Conservation (phyloP, 75 land plant genomes). For the Sequoiadendron giganteum region DNA sequence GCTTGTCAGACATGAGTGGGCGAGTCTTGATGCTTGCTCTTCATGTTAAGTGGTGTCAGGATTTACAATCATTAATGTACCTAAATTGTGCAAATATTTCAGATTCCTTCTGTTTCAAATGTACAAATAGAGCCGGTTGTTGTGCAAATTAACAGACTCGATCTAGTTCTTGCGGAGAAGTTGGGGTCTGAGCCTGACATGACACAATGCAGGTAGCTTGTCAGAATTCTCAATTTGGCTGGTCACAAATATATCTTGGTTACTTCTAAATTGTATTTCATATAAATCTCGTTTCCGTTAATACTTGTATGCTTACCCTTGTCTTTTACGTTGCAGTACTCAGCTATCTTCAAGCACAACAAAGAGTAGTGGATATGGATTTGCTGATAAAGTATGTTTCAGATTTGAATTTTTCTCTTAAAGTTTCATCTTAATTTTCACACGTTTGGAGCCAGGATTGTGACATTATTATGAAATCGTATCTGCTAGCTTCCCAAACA, state of each 20-base stretch:
- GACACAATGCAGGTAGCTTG: conserved; percentile 38
- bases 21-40: not conserved
- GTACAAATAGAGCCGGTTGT: conserved; percentile 93
- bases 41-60: not conserved
- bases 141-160: conserved; percentile 84
- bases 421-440: not conserved
- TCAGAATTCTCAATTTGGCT: not conserved
- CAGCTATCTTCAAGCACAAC: conserved; percentile 38
- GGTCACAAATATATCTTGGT: not conserved
- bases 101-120: conserved; percentile 92
- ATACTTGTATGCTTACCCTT: not conserved
- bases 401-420: not conserved
- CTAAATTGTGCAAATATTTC: conserved; percentile 10
- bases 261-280: not conserved
- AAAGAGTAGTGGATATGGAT: conserved; percentile 92
- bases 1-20: not conserved
- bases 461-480: not conserved
- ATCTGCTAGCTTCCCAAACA: not conserved
- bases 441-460: not conserved
- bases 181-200: conserved; percentile 30
- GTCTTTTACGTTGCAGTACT: conserved; percentile 30
- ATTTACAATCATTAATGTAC: not conserved
- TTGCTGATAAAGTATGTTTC: conserved; percentile 86
- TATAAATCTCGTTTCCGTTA: not conserved
- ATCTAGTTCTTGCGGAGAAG: conserved; percentile 90